A percentile compares a stretch with the other conserved stretches of the same genome.
Conservation (phyloP, 805 yeast species). For the Saccharomycopsis oosterbeekiorum region DNA sequence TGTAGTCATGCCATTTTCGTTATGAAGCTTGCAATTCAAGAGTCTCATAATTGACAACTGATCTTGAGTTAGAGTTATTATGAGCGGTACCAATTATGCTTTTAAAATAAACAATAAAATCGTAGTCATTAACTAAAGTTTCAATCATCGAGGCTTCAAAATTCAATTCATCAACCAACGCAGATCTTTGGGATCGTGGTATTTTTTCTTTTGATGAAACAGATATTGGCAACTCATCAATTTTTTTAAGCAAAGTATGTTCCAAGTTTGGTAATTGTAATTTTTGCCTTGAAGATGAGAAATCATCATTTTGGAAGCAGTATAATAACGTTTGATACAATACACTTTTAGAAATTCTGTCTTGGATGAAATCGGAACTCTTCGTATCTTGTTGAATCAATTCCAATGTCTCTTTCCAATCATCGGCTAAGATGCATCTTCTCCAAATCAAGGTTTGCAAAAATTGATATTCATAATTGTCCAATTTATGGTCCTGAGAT, state of each 20-base stretch:
- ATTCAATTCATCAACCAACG: conserved; percentile 18
- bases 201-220: conserved; percentile 20
- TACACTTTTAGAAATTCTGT: conserved; percentile 32
- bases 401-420: conserved; percentile 35
- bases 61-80: conserved; percentile 26
- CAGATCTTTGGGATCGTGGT: conserved; percentile 20
- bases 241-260: neutral
- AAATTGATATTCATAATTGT: conserved; percentile 25
- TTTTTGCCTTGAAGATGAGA: conserved; percentile 10
- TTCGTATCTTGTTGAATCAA: conserved; percentile 25
- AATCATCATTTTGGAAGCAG: conserved; percentile 28
- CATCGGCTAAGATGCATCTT: conserved; percentile 43
- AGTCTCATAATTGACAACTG: conserved; percentile 30
- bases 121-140: conserved; percentile 19
- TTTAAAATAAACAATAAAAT: conserved; percentile 25
- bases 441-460: conserved; percentile 44
- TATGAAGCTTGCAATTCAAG: conserved; percentile 17
- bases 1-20: neutral
- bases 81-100: conserved; percentile 31
- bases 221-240: conserved; percentile 13
- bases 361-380: conserved; percentile 33
- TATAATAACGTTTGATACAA: conserved; percentile 36
- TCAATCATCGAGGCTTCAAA: conserved; percentile 21
- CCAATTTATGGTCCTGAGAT: conserved; percentile 26
- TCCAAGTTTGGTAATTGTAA: conserved; percentile 26